A percentile compares a stretch with the other conserved stretches of the same genome.
phyloP scores from a whole-genome alignment of 2,329 filamentous ascomycete genomes.

The Raffaelea ambrosiae region DNA sequence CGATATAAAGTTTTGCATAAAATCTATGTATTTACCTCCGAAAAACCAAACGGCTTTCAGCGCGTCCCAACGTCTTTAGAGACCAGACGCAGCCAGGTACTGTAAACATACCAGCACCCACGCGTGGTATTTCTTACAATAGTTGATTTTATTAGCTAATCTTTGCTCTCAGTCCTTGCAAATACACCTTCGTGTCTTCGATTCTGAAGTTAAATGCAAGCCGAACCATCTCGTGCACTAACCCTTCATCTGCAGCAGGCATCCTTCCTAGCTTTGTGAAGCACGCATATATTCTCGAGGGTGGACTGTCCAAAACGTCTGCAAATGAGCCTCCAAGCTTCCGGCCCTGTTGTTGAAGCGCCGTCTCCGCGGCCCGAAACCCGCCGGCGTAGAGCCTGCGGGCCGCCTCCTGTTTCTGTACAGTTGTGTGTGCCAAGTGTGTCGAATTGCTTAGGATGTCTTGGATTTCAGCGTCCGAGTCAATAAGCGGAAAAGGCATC shows the following conservation, averaged over 20 bases:
- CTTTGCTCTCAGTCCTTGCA: too few species aligned
- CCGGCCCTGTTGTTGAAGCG: not conserved
- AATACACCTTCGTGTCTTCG: not conserved
- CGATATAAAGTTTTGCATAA: too few species aligned
- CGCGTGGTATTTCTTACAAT: too few species aligned
- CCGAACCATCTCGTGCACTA: not conserved
- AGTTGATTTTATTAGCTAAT: too few species aligned
- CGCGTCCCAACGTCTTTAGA: too few species aligned
- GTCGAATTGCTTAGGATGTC: not conserved
- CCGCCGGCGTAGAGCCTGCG: not conserved
- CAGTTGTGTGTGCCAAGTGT: not conserved
- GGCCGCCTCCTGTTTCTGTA: not conserved
- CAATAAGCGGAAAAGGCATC: slow-evolving; percentile 18
- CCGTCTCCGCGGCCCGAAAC: not conserved
- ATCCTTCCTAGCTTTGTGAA: not conserved
- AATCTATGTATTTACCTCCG: too few species aligned
- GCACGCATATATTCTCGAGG: not conserved
- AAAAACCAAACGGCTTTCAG: too few species aligned
- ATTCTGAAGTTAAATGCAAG: not conserved
- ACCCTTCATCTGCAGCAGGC: not conserved
- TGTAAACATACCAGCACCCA: too few species aligned
- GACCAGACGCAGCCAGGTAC: too few species aligned
- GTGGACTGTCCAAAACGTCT: not conserved
- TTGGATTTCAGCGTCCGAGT: not conserved
- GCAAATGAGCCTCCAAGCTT: not conserved